A percentile compares a stretch with the other conserved stretches of the same genome.
Conservation (phyloP, 176 grass and related monocot species). For the Avena atlantica region DNA sequence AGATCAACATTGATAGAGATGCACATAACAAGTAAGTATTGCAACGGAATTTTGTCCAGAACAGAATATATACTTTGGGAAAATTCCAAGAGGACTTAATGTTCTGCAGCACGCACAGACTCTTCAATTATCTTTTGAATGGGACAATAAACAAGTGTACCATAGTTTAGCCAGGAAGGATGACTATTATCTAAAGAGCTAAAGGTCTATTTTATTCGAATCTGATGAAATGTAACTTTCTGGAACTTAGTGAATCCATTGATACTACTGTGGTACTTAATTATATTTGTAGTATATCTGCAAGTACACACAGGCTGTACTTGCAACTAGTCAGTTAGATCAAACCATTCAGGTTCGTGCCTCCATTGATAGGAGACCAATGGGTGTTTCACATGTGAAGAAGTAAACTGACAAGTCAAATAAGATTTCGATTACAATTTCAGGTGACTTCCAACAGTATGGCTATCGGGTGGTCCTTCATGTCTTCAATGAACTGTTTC, state of each 20-base stretch:
- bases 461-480: neutral
- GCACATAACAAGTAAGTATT: constrained; percentile 34
- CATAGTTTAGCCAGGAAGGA: constrained; percentile 18
- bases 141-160: constrained; percentile 17
- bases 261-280: constrained; percentile 12
- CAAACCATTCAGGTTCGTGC: constrained; percentile 9
- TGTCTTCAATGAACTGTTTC: constrained; percentile 17
- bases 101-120: neutral
- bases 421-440: constrained; percentile 9
- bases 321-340: constrained; percentile 25
- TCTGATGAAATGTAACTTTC: constrained; percentile 19
- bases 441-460: neutral
- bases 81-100: constrained; percentile 12
- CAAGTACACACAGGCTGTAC: constrained; percentile 1
- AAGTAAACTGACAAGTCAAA: constrained; percentile 13
- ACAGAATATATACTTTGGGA: constrained; percentile 22
- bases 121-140: constrained; percentile 29
- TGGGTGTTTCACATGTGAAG: constrained; percentile 9
- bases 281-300: neutral
- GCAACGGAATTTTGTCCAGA: constrained; percentile 24
- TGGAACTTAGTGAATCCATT: neutral
- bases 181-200: constrained; percentile 14
- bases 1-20: neutral
- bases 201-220: constrained; percentile 28
- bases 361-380: constrained; percentile 4